Conservation (phyloP, 352 stramenopile genomes). For the Globisporangium abappressorium region DNA sequence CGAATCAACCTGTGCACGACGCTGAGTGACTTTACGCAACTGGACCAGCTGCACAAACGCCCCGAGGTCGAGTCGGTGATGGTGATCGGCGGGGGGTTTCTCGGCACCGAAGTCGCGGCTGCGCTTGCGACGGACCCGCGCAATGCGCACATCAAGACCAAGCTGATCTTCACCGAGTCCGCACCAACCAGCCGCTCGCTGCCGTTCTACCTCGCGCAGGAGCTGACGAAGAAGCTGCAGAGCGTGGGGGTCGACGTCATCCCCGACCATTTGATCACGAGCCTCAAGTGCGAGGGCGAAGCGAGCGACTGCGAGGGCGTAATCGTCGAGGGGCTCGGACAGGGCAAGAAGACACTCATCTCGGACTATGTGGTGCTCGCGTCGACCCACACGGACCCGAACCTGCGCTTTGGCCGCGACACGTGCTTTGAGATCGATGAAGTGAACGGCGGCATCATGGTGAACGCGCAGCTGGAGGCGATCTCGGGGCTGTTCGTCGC, state of each 20-base stretch:
- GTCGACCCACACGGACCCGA: constrained; percentile 89
- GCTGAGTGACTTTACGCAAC: constrained; percentile 75
- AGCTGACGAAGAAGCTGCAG: constrained; percentile 59
- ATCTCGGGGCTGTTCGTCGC: constrained; percentile 89
- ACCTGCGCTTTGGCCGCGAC: constrained; percentile 58
- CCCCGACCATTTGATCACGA: constrained; percentile 73
- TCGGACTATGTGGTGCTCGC: constrained; percentile 91
- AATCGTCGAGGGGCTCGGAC: constrained; percentile 59
- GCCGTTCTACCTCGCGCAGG: constrained; percentile 77
- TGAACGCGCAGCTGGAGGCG: constrained; percentile 89
- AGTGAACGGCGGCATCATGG: constrained; percentile 85
- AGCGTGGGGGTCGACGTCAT: constrained; percentile 66
- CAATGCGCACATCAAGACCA: constrained; percentile 43
- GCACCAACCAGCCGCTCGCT: constrained; percentile 62
- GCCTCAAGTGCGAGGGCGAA: constrained; percentile 52
- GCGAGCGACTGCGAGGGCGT: constrained; percentile 35
- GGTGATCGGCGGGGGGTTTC: constrained; percentile 88
- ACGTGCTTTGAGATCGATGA: constrained; percentile 84
- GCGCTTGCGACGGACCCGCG: constrained; percentile 63
- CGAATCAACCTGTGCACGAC: constrained; percentile 86
- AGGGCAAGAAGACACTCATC: constrained; percentile 64
- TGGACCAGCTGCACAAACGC: constrained; percentile 55
- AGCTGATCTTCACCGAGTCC: constrained; percentile 56
- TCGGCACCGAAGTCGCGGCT: constrained; percentile 87
- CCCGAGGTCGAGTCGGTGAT: constrained; percentile 58